Base-by-base conservation (phyloP, 2,329 filamentous ascomycete species). In the Lecanicillium sp. region DNA sequence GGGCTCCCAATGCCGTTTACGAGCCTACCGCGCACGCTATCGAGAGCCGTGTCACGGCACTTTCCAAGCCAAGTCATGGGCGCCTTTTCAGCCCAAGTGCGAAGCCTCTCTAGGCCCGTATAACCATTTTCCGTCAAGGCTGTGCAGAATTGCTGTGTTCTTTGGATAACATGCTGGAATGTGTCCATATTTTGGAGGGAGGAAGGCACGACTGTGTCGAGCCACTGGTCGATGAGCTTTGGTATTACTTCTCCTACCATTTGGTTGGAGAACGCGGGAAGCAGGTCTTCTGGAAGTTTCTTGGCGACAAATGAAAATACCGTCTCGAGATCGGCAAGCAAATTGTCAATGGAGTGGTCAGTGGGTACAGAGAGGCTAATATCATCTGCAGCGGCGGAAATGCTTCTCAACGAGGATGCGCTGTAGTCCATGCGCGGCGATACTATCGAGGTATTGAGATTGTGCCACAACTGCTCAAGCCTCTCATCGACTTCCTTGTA, bases 1-100 rank as follows among this genome's bases (percentile, higher is more conserved):
- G 83, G 75, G 21, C 73, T 67, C 8, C 83, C 83, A 32, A 91
- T 75, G 1, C 85, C 87, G 44, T 71, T 69, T 3, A 81, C 75
- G 2, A 96, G 74, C 38, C 84, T 78, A 17, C 68, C 77, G 20
- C 93, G 81, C 11, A 94, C 81, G 27, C 78, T 76, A 52, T 90
- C 84, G 20, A 98, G 74, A 0, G 88, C 83, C 27, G 77, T 81
- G 58, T 95, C 90, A 58, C 87, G 82, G 55, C 90, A 85, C 62
- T 89, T 91, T 2, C 79, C 79, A 12, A 97, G 75, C 93, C 93
- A 98, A 21, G 89, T 83, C 49, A 81, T 81, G 0, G 90, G 87
- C 1, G 88, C 86, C 52, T 84, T 83, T 33, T 83, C 79, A 0
- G 88, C 83, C 91, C 93, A 98, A 20, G 87, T 81, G 37, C 79